A percentile compares a stretch with the other conserved stretches of the same genome.
Conservation (phyloP, 306 rosid genomes). For the Acacia crassicarpa region DNA sequence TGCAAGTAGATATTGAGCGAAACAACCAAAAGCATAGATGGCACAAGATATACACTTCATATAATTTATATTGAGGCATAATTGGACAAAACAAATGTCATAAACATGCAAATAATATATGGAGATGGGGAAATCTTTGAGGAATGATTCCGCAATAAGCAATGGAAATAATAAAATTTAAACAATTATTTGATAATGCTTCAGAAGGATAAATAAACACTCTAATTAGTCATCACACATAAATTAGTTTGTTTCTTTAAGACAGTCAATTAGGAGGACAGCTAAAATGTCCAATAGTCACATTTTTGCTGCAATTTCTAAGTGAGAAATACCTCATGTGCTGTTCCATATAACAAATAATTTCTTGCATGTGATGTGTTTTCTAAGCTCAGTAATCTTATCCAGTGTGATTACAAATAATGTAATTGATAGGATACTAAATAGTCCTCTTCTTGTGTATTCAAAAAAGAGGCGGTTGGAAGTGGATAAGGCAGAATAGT, state of each 20-base stretch:
- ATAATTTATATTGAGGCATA: not conserved
- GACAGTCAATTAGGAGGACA: not conserved
- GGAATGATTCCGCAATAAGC: slow-evolving; percentile 25
- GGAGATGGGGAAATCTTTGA: not conserved
- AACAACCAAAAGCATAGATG: not conserved
- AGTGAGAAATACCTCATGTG: not conserved
- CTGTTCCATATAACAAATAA: not conserved
- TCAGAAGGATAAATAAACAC: not conserved
- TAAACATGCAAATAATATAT: slow-evolving; percentile 2
- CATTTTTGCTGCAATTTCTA: not conserved
- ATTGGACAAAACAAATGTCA: slow-evolving; percentile 7
- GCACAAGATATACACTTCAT: not conserved
- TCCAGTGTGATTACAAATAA: not conserved
- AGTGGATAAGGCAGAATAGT: no score
- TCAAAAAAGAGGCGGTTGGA: no score
- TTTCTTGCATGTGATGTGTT: slow-evolving; percentile 5
- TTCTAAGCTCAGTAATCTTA: not conserved
- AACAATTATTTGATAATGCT: not conserved
- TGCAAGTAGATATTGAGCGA: not conserved
- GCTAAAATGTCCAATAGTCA: not conserved
- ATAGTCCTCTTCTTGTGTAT: no score
- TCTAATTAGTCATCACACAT: not conserved
- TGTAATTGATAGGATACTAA: no score
- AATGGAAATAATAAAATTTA: not conserved
- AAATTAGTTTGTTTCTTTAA: slow-evolving; percentile 8